These are phyloP conservation scores for Asterochloris sp. DNA, from an alignment of 139 green algal genomes.

Conservation along the genomic window DNA sequence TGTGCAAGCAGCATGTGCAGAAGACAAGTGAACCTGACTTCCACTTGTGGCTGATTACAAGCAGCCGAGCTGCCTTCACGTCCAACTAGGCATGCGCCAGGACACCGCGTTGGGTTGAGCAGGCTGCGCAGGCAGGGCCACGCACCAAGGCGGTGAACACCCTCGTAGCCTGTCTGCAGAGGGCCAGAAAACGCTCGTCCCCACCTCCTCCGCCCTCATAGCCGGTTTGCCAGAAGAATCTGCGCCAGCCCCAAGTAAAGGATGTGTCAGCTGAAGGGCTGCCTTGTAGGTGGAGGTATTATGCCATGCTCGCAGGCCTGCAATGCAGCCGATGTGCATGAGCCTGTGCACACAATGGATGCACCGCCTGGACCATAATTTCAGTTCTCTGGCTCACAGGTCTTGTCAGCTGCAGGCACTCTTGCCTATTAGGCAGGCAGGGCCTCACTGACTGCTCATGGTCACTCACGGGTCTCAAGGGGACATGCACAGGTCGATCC, in stretches of 20 bases:
- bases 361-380: too few species aligned
- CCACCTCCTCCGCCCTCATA: not conserved
- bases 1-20: not conserved
- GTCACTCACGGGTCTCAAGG: not conserved
- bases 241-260: not conserved
- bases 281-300: too few species aligned
- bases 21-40: not conserved
- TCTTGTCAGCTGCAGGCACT: too few species aligned
- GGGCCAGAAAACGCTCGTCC: conserved; percentile 20
- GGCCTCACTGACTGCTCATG: not conserved
- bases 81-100: not conserved
- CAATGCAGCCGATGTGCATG: too few species aligned
- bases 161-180: conserved; percentile 13
- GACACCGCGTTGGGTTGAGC: not conserved
- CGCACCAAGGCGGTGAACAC: conserved; percentile 37
- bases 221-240: conserved; percentile 1
- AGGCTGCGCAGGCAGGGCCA: not conserved
- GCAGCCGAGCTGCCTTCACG: not conserved
- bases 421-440: not conserved
- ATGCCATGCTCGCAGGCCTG: too few species aligned
- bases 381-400: too few species aligned
- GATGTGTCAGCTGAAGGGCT: too few species aligned
- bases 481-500: not conserved
- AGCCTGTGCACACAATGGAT: too few species aligned
- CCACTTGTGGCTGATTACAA: not conserved